A percentile compares a stretch with the other conserved stretches of the same genome.
phyloP scores from a whole-genome alignment of 768 basidiomycete species.

The Boletus sp. region DNA sequence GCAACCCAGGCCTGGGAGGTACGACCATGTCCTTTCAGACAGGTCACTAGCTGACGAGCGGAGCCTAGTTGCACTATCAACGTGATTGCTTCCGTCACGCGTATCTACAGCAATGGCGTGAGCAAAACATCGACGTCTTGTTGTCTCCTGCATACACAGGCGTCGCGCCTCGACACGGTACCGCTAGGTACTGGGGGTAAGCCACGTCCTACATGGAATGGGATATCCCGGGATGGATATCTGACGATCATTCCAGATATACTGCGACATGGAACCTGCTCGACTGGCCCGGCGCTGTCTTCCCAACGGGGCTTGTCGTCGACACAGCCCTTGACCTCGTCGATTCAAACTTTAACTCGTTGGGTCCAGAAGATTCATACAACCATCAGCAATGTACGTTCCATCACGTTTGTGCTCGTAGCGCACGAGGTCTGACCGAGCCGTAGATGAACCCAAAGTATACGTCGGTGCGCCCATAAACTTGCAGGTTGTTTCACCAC shows the following conservation, averaged over 20 bases:
- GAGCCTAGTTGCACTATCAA: conserved; percentile 24
- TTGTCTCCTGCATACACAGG: conserved; percentile 37
- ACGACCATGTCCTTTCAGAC: background rate
- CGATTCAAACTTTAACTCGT: background rate
- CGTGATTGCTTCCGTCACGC: conserved; percentile 36
- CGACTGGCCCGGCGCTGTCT: conserved; percentile 44
- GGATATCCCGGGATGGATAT: background rate
- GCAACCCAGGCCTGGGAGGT: conserved; percentile 33
- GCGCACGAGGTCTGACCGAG: background rate
- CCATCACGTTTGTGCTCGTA: background rate
- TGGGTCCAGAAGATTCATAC: conserved; percentile 17
- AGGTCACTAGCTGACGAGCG: background rate
- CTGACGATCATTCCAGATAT: conserved; percentile 27
- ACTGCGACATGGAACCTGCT: conserved; percentile 43
- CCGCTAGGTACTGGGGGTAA: conserved; percentile 35
- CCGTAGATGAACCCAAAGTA: conserved; percentile 21
- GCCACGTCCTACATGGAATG: background rate
- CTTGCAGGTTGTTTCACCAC: conserved; percentile 24
- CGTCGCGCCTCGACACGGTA: conserved; percentile 39
- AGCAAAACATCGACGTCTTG: conserved; percentile 40
- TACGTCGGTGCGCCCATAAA: conserved; percentile 19
- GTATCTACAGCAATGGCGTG: conserved; percentile 39
- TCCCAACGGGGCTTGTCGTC: conserved; percentile 40
- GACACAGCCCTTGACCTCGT: conserved; percentile 27
- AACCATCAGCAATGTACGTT: conserved; percentile 21